phyloP scores from a whole-genome alignment of 306 rosid species.

The Abrus pulchellus region DNA sequence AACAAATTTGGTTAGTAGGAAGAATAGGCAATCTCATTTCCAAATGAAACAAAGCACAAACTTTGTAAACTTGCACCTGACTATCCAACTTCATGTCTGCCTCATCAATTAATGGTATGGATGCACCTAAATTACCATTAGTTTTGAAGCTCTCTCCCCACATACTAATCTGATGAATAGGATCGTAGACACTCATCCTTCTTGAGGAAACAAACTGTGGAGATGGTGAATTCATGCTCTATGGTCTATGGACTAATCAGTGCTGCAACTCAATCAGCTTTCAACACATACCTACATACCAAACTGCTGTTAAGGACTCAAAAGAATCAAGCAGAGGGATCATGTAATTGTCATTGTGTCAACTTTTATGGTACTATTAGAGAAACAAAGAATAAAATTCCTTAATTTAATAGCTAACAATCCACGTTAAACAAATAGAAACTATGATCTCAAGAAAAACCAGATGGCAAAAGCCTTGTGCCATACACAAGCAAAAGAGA shows the following conservation, averaged over 20 bases:
- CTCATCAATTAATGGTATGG: conserved; percentile 68
- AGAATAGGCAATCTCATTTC: conserved; percentile 23
- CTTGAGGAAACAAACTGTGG: conserved; percentile 74
- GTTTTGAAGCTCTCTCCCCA: conserved; percentile 86
- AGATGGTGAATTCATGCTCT: conserved; percentile 79
- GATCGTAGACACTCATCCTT: conserved; percentile 88
- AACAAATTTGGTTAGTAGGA: conserved; percentile 38
- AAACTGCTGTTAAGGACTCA: conserved; percentile 7
- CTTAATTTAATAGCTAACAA: background rate
- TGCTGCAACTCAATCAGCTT: conserved; percentile 46
- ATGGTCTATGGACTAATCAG: conserved; percentile 50
- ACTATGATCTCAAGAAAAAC: conserved; percentile 39
- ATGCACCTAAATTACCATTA: conserved; percentile 64
- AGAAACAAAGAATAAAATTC: background rate
- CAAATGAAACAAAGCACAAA: conserved; percentile 30
- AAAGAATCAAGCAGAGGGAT: conserved; percentile 1
- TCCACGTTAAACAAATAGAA: background rate
- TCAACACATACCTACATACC: conserved; percentile 7
- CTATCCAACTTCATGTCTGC: conserved; percentile 66
- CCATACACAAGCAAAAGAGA: background rate
- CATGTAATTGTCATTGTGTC: background rate
- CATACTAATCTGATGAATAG: conserved; percentile 85
- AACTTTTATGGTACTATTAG: background rate
- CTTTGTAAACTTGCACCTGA: conserved; percentile 65
- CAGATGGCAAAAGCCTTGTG: background rate